phyloP scores from a whole-genome alignment of 352 stramenopile species.

The Saprolegnia diclina region DNA sequence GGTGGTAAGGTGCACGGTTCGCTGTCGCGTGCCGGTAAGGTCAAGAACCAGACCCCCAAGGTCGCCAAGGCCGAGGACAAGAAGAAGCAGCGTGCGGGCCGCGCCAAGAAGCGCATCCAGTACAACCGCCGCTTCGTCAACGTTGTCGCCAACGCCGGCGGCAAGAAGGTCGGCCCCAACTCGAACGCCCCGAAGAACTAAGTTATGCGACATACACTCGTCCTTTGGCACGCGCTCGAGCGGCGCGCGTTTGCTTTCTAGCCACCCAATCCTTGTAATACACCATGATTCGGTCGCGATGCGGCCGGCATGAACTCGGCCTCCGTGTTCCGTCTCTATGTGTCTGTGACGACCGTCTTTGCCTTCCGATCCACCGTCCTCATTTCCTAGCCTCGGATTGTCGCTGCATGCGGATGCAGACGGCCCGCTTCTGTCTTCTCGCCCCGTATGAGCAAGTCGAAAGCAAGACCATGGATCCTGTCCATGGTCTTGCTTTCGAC shows the following conservation, averaged over 20 bases:
- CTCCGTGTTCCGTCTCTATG: not conserved
- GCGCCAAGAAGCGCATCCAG: slow-evolving; percentile 99
- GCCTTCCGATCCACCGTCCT: not conserved
- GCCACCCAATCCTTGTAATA: slow-evolving; percentile 26
- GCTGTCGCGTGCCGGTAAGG: slow-evolving; percentile 99
- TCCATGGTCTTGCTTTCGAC: too few relatives aligned
- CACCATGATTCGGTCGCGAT: slow-evolving; percentile 25
- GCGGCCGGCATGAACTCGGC: slow-evolving; percentile 8
- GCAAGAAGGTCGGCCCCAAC: slow-evolving; percentile 98
- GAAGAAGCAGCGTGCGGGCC: slow-evolving; percentile 96
- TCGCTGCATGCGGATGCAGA: too few relatives aligned
- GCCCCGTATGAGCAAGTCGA: too few relatives aligned
- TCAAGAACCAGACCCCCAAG: slow-evolving; percentile 99
- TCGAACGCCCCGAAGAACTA: slow-evolving; percentile 96
- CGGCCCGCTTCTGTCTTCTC: too few relatives aligned
- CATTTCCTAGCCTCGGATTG: too few relatives aligned
- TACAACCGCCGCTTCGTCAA: slow-evolving; percentile 99
- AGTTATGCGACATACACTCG: slow-evolving; percentile 23
- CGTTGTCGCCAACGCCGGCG: slow-evolving; percentile 94
- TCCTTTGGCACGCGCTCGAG: not conserved
- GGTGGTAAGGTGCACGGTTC: slow-evolving; percentile 99
- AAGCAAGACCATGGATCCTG: too few relatives aligned
- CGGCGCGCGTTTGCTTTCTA: slow-evolving; percentile 14
- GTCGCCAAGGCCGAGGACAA: slow-evolving; percentile 97
- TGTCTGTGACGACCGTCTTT: not conserved